Percentiles rank a stretch among this genome's conserved stretches.
Evolutionary conservation across 2,329 filamentous ascomycete genomes (phyloP).

Genomic region (Colletotrichum brevisporum): DNA sequence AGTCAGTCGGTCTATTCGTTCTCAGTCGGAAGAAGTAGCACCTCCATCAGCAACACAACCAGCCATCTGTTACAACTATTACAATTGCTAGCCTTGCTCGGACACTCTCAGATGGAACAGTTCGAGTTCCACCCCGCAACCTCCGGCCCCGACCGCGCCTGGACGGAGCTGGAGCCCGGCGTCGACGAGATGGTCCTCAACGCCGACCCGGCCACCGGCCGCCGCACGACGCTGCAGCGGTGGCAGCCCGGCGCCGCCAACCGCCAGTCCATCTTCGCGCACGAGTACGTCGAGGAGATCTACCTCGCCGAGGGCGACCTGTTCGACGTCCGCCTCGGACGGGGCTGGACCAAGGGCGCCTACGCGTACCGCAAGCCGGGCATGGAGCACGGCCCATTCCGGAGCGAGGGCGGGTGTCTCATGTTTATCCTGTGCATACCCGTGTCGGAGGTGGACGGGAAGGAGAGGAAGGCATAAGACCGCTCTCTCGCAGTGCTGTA

Average conservation of each 20-base stretch:
- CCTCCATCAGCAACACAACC: background rate
- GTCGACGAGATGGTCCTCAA: constrained; percentile 55
- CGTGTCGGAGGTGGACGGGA: constrained; percentile 31
- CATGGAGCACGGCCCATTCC: constrained; percentile 57
- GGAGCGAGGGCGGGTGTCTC: constrained; percentile 52
- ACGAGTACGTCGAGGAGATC: constrained; percentile 56
- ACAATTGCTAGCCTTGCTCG: background rate
- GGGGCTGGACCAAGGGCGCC: constrained; percentile 51
- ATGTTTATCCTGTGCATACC: constrained; percentile 49
- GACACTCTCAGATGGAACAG: constrained; percentile 43
- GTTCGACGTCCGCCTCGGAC: constrained; percentile 48
- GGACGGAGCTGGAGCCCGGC: constrained; percentile 48
- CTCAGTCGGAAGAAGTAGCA: too few species aligned
- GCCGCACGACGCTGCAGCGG: constrained; percentile 51
- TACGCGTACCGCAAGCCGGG: constrained; percentile 57
- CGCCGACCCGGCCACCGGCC: constrained; percentile 46
- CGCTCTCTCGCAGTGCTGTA: background rate
- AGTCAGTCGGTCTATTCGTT: background rate
- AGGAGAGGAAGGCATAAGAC: constrained; percentile 11
- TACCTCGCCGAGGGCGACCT: constrained; percentile 53
- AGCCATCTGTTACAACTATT: too few species aligned
- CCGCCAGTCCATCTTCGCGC: constrained; percentile 48
- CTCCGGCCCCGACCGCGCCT: constrained; percentile 41
- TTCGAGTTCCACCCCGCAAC: constrained; percentile 47
- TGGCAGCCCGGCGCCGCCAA: constrained; percentile 51